Percentiles rank a stretch among this genome's conserved stretches.
Conservation (phyloP, 768 basidiomycete species). For the Panaeolus papilionaceus region DNA sequence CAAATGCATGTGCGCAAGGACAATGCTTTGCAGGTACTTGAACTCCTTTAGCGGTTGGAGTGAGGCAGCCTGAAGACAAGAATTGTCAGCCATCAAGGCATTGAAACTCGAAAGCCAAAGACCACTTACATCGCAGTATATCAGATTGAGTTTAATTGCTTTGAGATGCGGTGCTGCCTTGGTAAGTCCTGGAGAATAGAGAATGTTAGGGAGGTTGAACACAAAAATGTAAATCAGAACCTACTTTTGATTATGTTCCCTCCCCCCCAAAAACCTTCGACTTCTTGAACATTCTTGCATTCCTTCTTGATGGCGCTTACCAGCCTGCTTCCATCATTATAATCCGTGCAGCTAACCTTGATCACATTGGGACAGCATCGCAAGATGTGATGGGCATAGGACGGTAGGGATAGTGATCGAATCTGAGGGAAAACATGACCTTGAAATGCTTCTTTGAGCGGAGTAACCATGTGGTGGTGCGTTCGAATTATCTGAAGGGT, state of each 20-base stretch:
- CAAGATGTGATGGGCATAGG: constrained; percentile 37
- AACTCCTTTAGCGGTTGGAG: neutral
- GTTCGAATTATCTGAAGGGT: constrained; percentile 38
- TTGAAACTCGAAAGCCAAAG: too few relatives aligned
- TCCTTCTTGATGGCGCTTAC: constrained; percentile 35
- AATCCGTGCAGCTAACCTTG: constrained; percentile 30
- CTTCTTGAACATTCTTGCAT: constrained; percentile 35
- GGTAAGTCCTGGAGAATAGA: neutral
- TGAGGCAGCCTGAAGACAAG: neutral
- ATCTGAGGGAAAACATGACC: constrained; percentile 31
- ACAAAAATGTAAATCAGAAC: constrained; percentile 1
- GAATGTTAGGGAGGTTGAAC: neutral
- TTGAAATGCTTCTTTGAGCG: constrained; percentile 35
- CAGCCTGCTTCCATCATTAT: constrained; percentile 31
- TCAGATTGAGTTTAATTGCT: neutral
- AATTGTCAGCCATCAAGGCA: neutral
- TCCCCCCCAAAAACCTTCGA: constrained; percentile 31
- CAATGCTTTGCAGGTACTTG: neutral
- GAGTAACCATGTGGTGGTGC: constrained; percentile 37
- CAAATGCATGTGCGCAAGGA: neutral
- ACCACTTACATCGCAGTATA: neutral
- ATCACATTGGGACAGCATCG: constrained; percentile 37
- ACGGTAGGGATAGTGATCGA: constrained; percentile 31
- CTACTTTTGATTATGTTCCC: constrained; percentile 34
- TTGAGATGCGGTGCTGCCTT: neutral